Evolutionary conservation across 331 rosid species (phyloP).

Genomic region (Telfairia occidentalis): DNA sequence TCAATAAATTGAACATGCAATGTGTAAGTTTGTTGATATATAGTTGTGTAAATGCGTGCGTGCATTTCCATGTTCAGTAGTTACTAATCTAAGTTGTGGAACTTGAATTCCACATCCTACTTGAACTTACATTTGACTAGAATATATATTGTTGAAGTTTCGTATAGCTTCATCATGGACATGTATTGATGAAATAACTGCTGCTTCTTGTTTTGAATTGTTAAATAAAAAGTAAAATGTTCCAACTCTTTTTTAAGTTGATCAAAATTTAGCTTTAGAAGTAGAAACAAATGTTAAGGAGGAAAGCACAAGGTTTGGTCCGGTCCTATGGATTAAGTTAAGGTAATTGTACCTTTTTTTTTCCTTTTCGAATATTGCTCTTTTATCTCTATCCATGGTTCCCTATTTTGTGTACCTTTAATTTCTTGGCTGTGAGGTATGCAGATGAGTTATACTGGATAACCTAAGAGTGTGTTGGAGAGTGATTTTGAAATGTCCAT

Average conservation of each 20-base stretch:
- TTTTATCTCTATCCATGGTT: too few species aligned
- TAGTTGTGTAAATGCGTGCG: neutral
- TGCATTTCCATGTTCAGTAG: neutral
- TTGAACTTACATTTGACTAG: neutral
- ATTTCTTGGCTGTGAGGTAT: too few species aligned
- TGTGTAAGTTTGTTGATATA: neutral
- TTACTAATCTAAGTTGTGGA: neutral
- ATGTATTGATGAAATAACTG: neutral
- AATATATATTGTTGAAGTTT: neutral
- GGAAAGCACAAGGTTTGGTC: constrained; percentile 79
- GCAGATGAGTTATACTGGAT: too few species aligned
- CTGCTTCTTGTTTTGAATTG: neutral
- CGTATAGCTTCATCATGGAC: neutral
- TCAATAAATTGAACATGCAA: neutral
- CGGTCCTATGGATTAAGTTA: constrained; percentile 76
- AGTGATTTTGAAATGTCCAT: too few species aligned
- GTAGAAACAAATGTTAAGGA: constrained; percentile 78
- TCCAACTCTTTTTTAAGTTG: constrained; percentile 36
- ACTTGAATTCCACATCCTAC: too few species aligned
- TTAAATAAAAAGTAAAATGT: constrained; percentile 5
- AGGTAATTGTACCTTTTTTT: constrained; percentile 33
- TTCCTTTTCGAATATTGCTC: neutral
- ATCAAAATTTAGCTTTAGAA: constrained; percentile 59
- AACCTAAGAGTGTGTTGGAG: too few species aligned
- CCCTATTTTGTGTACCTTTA: too few species aligned